Conservation (phyloP, 345 rosid genomes). For the Citrus reticulata region DNA sequence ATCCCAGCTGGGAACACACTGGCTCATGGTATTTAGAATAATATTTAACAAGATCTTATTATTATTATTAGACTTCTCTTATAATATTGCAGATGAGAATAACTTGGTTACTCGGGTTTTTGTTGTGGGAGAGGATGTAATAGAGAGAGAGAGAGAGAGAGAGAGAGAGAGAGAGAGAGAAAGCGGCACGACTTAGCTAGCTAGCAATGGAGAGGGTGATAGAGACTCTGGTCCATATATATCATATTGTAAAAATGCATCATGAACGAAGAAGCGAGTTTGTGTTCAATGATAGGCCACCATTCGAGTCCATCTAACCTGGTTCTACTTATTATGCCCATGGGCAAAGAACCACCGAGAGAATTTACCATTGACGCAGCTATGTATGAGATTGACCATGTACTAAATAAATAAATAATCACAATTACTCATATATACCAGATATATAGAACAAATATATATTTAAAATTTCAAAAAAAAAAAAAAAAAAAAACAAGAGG, state of each 20-base stretch:
- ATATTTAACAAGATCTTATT: neutral
- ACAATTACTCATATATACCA: too few relatives aligned
- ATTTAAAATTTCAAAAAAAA: too few relatives aligned
- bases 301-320: neutral
- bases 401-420: neutral
- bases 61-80: too few relatives aligned
- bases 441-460: too few relatives aligned
- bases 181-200: too few relatives aligned
- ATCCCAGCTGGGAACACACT: conserved; percentile 84
- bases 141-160: too few relatives aligned
- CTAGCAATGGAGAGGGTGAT: neutral
- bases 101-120: too few relatives aligned
- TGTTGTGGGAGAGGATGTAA: too few relatives aligned
- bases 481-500: too few relatives aligned
- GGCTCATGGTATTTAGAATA: conserved; percentile 45
- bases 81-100: too few relatives aligned
- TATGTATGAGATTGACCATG: neutral
- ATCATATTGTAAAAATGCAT: neutral
- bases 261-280: neutral
- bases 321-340: neutral
- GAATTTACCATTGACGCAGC: neutral
- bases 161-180: too few relatives aligned
- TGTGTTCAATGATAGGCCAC: neutral
- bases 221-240: conserved; percentile 22
- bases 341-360: neutral